A percentile compares a stretch with the other conserved stretches of the same genome.
These are phyloP conservation scores for Boletus pseudo-olivaceus DNA, from an alignment of 768 basidiomycete genomes.

Conservation along the genomic window DNA sequence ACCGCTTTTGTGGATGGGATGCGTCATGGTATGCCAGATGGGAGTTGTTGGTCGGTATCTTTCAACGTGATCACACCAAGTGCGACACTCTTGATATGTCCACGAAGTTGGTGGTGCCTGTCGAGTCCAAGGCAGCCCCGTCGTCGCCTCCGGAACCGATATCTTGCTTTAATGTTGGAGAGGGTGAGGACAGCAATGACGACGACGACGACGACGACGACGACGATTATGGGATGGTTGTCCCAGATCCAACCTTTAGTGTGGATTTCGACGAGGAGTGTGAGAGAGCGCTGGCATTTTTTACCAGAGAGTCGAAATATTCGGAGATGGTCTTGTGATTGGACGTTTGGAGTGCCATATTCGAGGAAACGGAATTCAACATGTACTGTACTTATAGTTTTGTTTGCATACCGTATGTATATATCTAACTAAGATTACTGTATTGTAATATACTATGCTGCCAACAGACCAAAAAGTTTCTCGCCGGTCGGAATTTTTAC, in stretches of 20 bases:
- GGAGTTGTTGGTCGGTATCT: conserved; percentile 48
- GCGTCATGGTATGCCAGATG: conserved; percentile 53
- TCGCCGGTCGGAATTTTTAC: no score
- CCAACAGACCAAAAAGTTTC: not conserved
- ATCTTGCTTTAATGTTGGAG: conserved; percentile 23
- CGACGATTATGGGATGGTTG: conserved; percentile 26
- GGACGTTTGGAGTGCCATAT: not conserved
- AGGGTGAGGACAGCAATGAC: conserved; percentile 15
- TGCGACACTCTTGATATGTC: not conserved
- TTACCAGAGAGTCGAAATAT: conserved; percentile 8
- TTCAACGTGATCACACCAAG: conserved; percentile 28
- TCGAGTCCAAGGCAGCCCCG: not conserved
- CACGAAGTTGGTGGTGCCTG: not conserved
- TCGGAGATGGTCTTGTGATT: not conserved
- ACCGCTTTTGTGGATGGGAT: conserved; percentile 34
- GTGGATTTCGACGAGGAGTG: conserved; percentile 25
- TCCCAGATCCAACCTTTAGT: conserved; percentile 17
- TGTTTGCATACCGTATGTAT: conserved; percentile 6
- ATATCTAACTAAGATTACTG: conserved; percentile 16
- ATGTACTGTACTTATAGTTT: conserved; percentile 15
- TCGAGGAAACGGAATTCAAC: not conserved
- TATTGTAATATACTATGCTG: conserved; percentile 12
- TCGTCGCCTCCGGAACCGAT: conserved; percentile 4
- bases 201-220: conserved; percentile 26
- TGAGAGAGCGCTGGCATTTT: conserved; percentile 26